phyloP scores from a whole-genome alignment of 2,329 filamentous ascomycete species.

The Aspergillus sp. region DNA sequence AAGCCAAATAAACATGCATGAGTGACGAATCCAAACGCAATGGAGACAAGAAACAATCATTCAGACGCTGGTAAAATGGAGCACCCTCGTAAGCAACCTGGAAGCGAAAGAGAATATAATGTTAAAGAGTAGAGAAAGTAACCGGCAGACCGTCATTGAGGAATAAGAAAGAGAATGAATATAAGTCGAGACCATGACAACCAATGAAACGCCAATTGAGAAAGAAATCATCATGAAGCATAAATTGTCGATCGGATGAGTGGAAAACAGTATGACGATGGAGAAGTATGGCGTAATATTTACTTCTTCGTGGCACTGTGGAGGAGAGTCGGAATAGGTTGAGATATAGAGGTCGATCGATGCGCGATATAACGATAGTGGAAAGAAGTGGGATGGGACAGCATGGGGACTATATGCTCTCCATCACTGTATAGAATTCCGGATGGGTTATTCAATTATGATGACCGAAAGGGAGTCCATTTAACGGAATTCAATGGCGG shows the following conservation, averaged over 20 bases:
- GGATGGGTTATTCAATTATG: not conserved
- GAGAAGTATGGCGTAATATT: not conserved
- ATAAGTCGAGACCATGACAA: conserved; percentile 10
- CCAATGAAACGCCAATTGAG: conserved; percentile 19
- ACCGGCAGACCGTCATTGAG: not conserved
- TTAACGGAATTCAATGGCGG: conserved; percentile 85
- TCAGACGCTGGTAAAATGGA: not conserved
- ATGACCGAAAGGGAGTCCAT: conserved; percentile 28
- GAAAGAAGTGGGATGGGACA: not conserved
- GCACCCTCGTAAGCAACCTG: not conserved
- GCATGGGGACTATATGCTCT: not conserved
- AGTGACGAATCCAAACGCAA: not conserved
- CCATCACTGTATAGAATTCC: not conserved
- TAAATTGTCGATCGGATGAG: conserved; percentile 1
- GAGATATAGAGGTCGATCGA: not conserved
- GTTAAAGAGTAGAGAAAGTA: not conserved
- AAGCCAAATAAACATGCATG: not conserved
- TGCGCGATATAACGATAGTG: conserved; percentile 2
- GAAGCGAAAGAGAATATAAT: conserved; percentile 1
- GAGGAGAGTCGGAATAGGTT: not conserved
- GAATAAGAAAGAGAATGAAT: not conserved
- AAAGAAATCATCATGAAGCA: conserved; percentile 16
- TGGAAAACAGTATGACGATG: not conserved
- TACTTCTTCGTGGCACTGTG: not conserved
- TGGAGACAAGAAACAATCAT: not conserved